Conservation (phyloP, 257 asterid genomes). For the Jacaranda mimosifolia region DNA sequence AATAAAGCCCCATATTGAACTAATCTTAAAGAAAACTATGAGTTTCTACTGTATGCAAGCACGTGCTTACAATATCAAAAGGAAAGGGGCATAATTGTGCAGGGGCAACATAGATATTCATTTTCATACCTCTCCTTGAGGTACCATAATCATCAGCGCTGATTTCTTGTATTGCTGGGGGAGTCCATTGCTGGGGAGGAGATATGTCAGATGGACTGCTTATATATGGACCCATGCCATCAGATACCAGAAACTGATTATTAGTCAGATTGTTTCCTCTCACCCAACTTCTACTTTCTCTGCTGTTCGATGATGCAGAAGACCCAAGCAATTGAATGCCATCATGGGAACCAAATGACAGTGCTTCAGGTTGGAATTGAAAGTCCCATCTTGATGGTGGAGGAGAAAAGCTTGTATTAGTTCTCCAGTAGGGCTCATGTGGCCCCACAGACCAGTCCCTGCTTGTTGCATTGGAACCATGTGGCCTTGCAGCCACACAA, state of each 20-base stretch:
- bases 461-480: slow-evolving; percentile 87
- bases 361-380: slow-evolving; percentile 76
- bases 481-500: slow-evolving; percentile 99
- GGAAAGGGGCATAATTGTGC: neutral
- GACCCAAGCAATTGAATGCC: slow-evolving; percentile 81
- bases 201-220: slow-evolving; percentile 94
- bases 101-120: neutral
- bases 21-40: too few relatives aligned
- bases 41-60: too few relatives aligned
- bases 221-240: slow-evolving; percentile 69
- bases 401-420: slow-evolving; percentile 94
- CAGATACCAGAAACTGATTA: slow-evolving; percentile 75
- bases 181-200: slow-evolving; percentile 85
- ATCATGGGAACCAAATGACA: slow-evolving; percentile 85
- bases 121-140: slow-evolving; percentile 72
- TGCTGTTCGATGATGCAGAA: slow-evolving; percentile 88
- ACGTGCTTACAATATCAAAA: neutral
- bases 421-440: slow-evolving; percentile 96
- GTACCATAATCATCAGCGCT: slow-evolving; percentile 69
- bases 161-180: slow-evolving; percentile 89
- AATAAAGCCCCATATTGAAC: too few relatives aligned
- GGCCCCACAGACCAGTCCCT: slow-evolving; percentile 97
- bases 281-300: slow-evolving; percentile 92
- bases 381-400: slow-evolving; percentile 94
- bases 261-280: slow-evolving; percentile 71